Conservation (phyloP, 176 grass and related monocot genomes). For the barley (Hordeum vulgare) region MorexV3_pseudomolecules_assembly NC_058520.1:8917450-8917949, state of each 20-base stretch:
- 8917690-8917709: conserved; percentile 38
- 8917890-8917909: conserved; percentile 91
- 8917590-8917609: conserved; percentile 69
- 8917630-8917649: conserved; percentile 52
- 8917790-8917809: conserved; percentile 87
- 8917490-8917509: conserved; percentile 21
- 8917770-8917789: conserved; percentile 49
- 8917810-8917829: conserved; percentile 64
- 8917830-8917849: conserved; percentile 77
- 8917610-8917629: conserved; percentile 69
- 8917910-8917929: conserved; percentile 72
- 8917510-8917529: conserved; percentile 60
- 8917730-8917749: background rate
- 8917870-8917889: conserved; percentile 90
- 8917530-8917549: conserved; percentile 59
- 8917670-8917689: conserved; percentile 26
- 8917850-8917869: conserved; percentile 57
- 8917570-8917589: conserved; percentile 33
- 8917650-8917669: conserved; percentile 41
- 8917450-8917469: conserved; percentile 53
- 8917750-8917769: conserved; percentile 73
- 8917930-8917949: conserved; percentile 49
- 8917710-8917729: conserved; percentile 18
- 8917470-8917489: conserved; percentile 41
- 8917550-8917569: conserved; percentile 17